A percentile compares a stretch with the other conserved stretches of the same genome.
These are phyloP conservation scores for Nemania sp. DNA, from an alignment of 2,329 filamentous ascomycete species.

Conservation along the genomic window DNA sequence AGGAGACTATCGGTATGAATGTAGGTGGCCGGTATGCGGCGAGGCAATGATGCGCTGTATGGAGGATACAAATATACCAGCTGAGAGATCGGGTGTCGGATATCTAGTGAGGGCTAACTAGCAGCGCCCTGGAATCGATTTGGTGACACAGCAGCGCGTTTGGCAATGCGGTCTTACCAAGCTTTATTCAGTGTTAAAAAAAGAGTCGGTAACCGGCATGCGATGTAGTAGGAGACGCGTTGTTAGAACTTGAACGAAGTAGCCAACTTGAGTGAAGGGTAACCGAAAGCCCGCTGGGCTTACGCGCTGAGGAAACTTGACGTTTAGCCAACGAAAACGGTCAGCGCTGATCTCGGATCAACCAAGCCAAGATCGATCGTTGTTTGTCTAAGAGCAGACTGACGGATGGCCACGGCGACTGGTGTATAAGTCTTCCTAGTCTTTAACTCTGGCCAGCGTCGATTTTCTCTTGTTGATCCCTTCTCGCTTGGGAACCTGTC, in stretches of 20 bases:
- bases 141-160: constrained; percentile 1
- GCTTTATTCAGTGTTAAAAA: background rate
- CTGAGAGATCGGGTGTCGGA: no score
- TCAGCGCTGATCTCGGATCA: background rate
- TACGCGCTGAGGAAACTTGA: constrained; percentile 7
- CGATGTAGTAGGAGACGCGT: constrained; percentile 3
- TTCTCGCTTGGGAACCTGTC: background rate
- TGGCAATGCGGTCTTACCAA: background rate
- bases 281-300: constrained; percentile 24
- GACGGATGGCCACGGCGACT: background rate
- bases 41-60: no score
- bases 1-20: no score
- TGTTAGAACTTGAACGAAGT: background rate
- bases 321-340: background rate
- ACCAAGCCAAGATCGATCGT: no score
- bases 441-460: background rate
- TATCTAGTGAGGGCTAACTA: no score
- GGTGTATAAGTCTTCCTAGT: background rate
- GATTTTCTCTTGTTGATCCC: constrained; percentile 2
- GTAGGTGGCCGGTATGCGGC: no score
- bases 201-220: background rate
- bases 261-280: constrained; percentile 22
- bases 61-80: no score
- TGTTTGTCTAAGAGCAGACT: no score
- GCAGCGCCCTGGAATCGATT: no score